Conservation (phyloP, 352 stramenopile genomes). For the Ophiocytium majus region DNA sequence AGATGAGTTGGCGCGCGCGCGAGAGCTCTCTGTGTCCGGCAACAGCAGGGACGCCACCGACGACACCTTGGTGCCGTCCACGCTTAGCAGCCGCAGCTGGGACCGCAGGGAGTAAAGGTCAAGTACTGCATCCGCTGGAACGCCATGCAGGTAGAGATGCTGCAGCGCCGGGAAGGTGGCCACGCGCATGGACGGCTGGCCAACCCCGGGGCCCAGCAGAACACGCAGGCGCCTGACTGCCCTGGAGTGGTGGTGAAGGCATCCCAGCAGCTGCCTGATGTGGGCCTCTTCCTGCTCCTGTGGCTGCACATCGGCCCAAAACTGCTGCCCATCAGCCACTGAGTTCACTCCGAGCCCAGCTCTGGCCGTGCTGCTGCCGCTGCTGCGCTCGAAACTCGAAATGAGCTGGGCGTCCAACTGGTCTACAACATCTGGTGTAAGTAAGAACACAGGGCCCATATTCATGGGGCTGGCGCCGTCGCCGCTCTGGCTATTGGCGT, state of each 20-base stretch:
- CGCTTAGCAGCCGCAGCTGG: conserved; percentile 15
- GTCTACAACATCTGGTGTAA: too few species aligned
- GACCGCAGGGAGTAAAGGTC: not conserved
- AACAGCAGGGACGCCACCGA: not conserved
- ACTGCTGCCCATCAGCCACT: too few species aligned
- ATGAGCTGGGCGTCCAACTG: too few species aligned
- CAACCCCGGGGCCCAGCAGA: too few species aligned
- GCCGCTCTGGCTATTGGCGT: too few species aligned
- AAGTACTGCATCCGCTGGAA: not conserved
- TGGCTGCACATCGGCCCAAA: too few species aligned
- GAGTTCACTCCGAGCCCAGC: too few species aligned
- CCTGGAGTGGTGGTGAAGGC: not conserved
- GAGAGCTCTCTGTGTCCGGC: not conserved
- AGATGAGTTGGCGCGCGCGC: not conserved
- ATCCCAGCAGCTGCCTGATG: not conserved
- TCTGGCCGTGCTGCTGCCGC: too few species aligned
- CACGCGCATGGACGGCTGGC: not conserved
- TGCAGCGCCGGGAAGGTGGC: not conserved
- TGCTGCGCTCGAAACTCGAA: too few species aligned
- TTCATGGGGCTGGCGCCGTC: too few species aligned
- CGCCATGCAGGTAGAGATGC: not conserved
- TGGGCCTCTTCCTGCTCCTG: not conserved
- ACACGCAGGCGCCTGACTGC: not conserved
- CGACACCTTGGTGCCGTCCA: not conserved
- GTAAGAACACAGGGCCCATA: too few species aligned